phyloP scores from a whole-genome alignment of 768 basidiomycete species.

The Lactarius psammicola region DNA sequence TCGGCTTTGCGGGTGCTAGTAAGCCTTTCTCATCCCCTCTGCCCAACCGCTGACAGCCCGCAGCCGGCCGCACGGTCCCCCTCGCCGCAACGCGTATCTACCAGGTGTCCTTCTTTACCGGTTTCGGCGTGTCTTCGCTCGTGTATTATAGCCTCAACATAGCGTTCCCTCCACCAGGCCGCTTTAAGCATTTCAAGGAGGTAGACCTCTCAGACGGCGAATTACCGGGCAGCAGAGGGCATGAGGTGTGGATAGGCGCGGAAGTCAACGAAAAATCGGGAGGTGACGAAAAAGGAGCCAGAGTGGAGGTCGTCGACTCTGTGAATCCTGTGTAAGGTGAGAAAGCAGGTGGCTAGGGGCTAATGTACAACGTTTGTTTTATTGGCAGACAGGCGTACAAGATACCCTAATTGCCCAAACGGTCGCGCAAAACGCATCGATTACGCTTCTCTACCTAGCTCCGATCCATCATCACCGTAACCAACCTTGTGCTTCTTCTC shows the following conservation, averaged over 20 bases:
- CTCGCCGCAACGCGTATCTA: conserved; percentile 71
- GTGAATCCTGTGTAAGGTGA: background rate
- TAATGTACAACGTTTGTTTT: conserved; percentile 2
- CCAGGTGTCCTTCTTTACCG: conserved; percentile 81
- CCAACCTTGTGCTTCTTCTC: conserved; percentile 33
- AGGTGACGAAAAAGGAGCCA: background rate
- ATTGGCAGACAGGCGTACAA: background rate
- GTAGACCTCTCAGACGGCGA: conserved; percentile 46
- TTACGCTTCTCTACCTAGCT: background rate
- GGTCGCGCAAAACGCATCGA: background rate
- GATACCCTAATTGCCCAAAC: background rate
- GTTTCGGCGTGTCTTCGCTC: conserved; percentile 65
- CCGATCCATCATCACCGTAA: background rate
- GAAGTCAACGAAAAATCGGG: background rate
- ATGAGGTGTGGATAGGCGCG: background rate
- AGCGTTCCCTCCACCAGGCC: conserved; percentile 59
- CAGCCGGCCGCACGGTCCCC: conserved; percentile 60
- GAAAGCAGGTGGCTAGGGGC: background rate
- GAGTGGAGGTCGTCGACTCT: background rate
- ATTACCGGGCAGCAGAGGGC: background rate
- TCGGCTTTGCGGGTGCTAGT: conserved; percentile 78
- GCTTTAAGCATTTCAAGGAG: conserved; percentile 50
- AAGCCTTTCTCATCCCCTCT: conserved; percentile 31
- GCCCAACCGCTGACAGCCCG: conserved; percentile 2
- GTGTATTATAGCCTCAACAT: conserved; percentile 60